These are phyloP conservation scores for Avena sativa DNA, from an alignment of 176 grass and related monocot genomes.

Conservation along the genomic window DNA sequence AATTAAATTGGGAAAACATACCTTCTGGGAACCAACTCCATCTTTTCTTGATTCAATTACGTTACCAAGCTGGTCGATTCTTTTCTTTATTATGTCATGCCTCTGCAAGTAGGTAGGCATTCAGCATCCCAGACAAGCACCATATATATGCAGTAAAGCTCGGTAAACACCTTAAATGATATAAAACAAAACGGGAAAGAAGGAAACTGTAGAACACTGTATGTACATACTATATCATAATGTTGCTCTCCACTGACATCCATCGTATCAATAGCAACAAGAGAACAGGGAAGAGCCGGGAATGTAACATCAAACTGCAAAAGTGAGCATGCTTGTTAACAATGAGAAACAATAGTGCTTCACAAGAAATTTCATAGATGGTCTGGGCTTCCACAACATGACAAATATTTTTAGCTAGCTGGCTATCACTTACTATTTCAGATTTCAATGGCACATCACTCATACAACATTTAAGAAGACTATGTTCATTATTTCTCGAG, in stretches of 20 bases:
- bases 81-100: constrained; percentile 98
- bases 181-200: constrained; percentile 40
- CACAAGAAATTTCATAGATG: constrained; percentile 21
- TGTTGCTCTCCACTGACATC: constrained; percentile 99
- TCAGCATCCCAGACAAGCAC: constrained; percentile 39
- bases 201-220: constrained; percentile 38
- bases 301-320: constrained; percentile 99
- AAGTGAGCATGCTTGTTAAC: constrained; percentile 34
- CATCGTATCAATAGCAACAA: constrained; percentile 96
- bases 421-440: not conserved
- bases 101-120: constrained; percentile 62
- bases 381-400: not conserved
- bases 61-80: constrained; percentile 78
- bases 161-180: constrained; percentile 35
- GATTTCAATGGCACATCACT: not conserved
- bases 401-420: constrained; percentile 34
- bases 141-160: constrained; percentile 25
- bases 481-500: constrained; percentile 27
- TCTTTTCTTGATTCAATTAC: constrained; percentile 94
- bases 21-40: constrained; percentile 85
- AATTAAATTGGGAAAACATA: constrained; percentile 41
- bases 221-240: constrained; percentile 93
- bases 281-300: constrained; percentile 88
- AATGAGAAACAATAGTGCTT: constrained; percentile 26
- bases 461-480: constrained; percentile 21